These are phyloP conservation scores for Ogataea paraovalis DNA, from an alignment of 805 yeast genomes.

Conservation along the genomic window DNA sequence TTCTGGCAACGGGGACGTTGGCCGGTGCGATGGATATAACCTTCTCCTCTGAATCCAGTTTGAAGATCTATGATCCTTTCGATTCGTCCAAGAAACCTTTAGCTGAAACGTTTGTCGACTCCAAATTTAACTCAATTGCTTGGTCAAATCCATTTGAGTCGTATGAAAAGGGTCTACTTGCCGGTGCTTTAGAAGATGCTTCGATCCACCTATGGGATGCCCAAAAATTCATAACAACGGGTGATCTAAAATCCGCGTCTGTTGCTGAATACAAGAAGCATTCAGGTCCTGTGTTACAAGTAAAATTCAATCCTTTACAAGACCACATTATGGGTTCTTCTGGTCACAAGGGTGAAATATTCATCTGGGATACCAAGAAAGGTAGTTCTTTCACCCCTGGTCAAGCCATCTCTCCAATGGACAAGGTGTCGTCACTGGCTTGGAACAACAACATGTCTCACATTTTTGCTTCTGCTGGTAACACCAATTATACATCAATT, in stretches of 20 bases:
- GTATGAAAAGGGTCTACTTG: slow-evolving; percentile 56
- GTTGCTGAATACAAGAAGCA: slow-evolving; percentile 57
- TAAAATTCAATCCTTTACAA: slow-evolving; percentile 76
- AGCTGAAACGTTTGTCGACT: slow-evolving; percentile 44
- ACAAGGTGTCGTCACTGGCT: slow-evolving; percentile 73
- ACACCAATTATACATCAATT: slow-evolving; percentile 80
- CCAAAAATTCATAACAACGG: slow-evolving; percentile 38
- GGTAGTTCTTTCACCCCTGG: slow-evolving; percentile 64
- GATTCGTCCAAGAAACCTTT: slow-evolving; percentile 38
- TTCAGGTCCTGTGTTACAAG: slow-evolving; percentile 63
- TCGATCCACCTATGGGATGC: slow-evolving; percentile 75
- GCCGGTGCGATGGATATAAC: slow-evolving; percentile 93
- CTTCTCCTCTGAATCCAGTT: slow-evolving; percentile 71
- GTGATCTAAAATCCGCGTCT: slow-evolving; percentile 40
- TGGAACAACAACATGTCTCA: slow-evolving; percentile 86
- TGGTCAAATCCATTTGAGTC: slow-evolving; percentile 65
- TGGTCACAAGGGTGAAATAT: slow-evolving; percentile 84
- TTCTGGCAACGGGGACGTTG: slow-evolving; percentile 86
- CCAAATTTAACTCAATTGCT: slow-evolving; percentile 73
- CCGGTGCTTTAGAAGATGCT: slow-evolving; percentile 89
- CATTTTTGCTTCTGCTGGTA: slow-evolving; percentile 86
- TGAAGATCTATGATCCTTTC: slow-evolving; percentile 76
- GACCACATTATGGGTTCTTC: slow-evolving; percentile 75
- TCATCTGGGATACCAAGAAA: slow-evolving; percentile 81
- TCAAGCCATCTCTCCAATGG: slow-evolving; percentile 71